A percentile compares a stretch with the other conserved stretches of the same genome.
Conservation (phyloP, 257 asterid species). For the Solanum chmielewskii region DNA sequence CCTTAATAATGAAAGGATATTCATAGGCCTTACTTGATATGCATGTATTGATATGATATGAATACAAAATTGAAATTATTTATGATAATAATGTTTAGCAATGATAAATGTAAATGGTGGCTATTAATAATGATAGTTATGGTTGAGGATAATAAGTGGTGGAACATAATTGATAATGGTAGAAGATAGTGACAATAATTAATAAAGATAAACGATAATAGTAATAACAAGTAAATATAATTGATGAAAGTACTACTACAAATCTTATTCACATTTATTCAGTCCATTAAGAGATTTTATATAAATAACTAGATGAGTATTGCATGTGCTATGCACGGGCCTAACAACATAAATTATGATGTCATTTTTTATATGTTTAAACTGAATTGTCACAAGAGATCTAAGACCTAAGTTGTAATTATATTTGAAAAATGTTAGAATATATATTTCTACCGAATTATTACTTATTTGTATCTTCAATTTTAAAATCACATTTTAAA, state of each 20-base stretch:
- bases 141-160: background rate
- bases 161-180: background rate
- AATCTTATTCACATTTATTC: background rate
- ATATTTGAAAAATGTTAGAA: too few relatives aligned
- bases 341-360: too few relatives aligned
- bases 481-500: background rate
- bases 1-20: background rate
- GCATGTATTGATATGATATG: background rate
- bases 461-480: background rate
- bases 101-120: background rate
- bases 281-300: background rate
- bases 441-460: background rate
- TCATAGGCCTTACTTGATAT: background rate
- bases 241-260: too few relatives aligned
- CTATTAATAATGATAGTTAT: too few relatives aligned
- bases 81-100: background rate
- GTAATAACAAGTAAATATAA: background rate
- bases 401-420: too few relatives aligned
- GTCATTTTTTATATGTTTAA: too few relatives aligned
- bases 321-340: too few relatives aligned
- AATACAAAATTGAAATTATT: too few relatives aligned
- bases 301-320: background rate
- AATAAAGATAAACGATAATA: accelerated
- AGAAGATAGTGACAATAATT: accelerated
- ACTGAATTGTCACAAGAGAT: too few relatives aligned